Evolutionary conservation across 2,329 filamentous ascomycete species (phyloP).

Genomic region (Cladophialophora exuberans): DNA sequence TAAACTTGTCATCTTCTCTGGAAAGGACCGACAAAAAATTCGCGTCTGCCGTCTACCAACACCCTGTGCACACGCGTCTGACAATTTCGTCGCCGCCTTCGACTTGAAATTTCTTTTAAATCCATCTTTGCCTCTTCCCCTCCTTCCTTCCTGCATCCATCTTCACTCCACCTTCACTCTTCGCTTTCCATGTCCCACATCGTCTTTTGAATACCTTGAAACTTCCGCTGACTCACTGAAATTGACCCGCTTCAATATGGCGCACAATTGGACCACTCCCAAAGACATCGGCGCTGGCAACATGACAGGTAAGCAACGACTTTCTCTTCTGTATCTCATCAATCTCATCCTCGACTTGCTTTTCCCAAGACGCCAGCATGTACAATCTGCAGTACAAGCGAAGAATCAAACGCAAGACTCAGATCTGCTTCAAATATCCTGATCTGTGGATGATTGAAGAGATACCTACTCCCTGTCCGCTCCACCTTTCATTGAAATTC

Average conservation of each 20-base stretch:
- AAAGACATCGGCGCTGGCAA: neutral
- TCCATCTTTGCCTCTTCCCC: neutral
- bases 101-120: neutral
- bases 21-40: too few species aligned
- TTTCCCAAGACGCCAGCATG: neutral
- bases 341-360: neutral
- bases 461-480: neutral
- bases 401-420: slow-evolving; percentile 8
- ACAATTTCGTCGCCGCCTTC: neutral
- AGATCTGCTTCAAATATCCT: slow-evolving; percentile 15
- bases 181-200: neutral
- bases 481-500: neutral
- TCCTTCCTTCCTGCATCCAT: neutral
- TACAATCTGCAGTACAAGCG: neutral
- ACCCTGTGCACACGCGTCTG: too few species aligned
- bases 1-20: too few species aligned
- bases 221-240: neutral
- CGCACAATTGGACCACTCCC: too few species aligned
- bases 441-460: slow-evolving; percentile 19
- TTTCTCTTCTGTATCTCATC: neutral
- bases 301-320: neutral
- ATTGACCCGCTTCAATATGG: neutral
- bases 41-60: too few species aligned
- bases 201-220: neutral
- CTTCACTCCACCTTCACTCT: neutral